Evolutionary conservation across 176 grass and related monocot species (phyloP).

Genomic region (Zoysia japonica): DNA sequence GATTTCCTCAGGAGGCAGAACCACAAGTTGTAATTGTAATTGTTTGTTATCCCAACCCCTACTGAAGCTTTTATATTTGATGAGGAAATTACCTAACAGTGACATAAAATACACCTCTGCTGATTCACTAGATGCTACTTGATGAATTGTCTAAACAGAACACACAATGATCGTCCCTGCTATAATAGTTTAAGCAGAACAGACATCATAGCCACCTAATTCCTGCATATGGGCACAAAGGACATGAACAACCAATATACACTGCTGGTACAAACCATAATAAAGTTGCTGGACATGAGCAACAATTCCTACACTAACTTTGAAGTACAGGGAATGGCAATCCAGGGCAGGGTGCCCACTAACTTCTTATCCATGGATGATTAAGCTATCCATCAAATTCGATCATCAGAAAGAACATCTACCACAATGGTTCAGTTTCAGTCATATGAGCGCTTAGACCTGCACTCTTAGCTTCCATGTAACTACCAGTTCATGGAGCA

Average conservation of each 20-base stretch:
- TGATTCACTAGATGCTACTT: too few relatives aligned
- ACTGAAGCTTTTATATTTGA: too few relatives aligned
- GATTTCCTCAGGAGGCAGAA: too few relatives aligned
- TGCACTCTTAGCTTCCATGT: constrained; percentile 47
- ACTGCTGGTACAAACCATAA: constrained; percentile 7
- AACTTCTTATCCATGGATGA: not conserved
- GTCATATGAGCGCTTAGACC: constrained; percentile 56
- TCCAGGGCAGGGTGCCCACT: not conserved
- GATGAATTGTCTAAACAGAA: too few relatives aligned
- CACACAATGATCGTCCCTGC: too few relatives aligned
- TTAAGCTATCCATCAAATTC: not conserved
- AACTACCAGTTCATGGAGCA: constrained; percentile 32
- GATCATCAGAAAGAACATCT: not conserved
- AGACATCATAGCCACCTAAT: not conserved
- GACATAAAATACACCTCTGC: too few relatives aligned
- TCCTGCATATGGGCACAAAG: not conserved
- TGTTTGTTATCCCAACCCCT: too few relatives aligned
- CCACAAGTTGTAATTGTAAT: too few relatives aligned
- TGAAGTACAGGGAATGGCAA: not conserved
- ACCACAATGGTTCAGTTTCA: not conserved
- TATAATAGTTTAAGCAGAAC: too few relatives aligned
- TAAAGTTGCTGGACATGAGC: not conserved
- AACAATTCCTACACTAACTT: not conserved
- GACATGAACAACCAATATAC: not conserved
- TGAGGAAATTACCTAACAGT: too few relatives aligned